Base-by-base conservation (phyloP, 2,329 filamentous ascomycete genomes). In the Apiospora koreana region DNA sequence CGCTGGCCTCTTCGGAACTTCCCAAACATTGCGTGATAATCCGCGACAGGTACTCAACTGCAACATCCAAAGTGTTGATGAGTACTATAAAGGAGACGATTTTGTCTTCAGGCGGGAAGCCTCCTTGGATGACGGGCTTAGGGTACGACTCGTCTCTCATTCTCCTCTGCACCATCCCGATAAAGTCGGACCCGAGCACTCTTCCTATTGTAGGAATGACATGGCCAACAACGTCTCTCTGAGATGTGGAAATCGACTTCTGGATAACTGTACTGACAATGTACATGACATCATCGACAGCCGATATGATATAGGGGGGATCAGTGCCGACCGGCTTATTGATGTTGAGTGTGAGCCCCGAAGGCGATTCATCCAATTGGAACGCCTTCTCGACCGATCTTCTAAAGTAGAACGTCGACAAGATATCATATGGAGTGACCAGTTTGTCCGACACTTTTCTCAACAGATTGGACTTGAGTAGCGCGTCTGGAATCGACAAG, bases 241-340 rank as follows among this genome's bases (percentile, higher is more conserved):
- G 95, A 2, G 93, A 94, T 0, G 97, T 98, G 0, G 93, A 92
- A 28, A 98, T 85, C 0, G 94, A 93, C 74, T 95, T 92, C 73
- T 97, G 92, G 9, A 98, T 86, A 43, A 98, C 93, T 67, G 95
- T 92, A 79, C 97, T 97, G 79, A 97, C 93, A 76, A 99, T 98
- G 82, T 98, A 99, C 95, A 99, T 98, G 77, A 98, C 94, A 82
- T 98, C 96, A 83, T 99, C 96, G 10, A 99, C 95, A 0, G 95
- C 95, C 1, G 95, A 94, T 58, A 96, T 95, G 76, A 99, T 97
- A 78, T 94, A 97, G 0, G 96, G 96, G 2, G 94, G 89, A 75
- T 94, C 94, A 70, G 91, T 88, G 68, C 92, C 89, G 58, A 97
- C 85, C 3, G 92, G 86, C 77, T 87, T 93, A 76, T 87, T 91